Percentiles rank a stretch among this genome's conserved stretches.
phyloP scores from a whole-genome alignment of 192 early-diverging fungal species.

The Mortierella antarctica region DNA sequence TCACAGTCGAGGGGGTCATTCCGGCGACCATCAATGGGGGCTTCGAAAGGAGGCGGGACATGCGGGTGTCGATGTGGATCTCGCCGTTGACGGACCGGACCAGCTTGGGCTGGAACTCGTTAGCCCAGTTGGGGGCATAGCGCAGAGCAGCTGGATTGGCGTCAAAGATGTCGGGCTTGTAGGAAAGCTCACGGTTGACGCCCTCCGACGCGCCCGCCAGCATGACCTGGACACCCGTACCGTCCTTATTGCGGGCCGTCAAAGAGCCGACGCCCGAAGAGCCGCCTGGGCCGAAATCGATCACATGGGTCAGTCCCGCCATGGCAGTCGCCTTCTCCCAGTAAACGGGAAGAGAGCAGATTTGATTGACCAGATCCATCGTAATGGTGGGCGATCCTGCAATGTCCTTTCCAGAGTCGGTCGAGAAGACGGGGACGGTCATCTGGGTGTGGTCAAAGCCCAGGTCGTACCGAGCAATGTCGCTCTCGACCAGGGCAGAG shows the following conservation, averaged over 20 bases:
- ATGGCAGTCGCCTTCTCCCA: constrained; percentile 79
- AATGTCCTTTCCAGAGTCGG: constrained; percentile 86
- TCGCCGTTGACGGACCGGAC: constrained; percentile 76
- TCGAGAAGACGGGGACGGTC: constrained; percentile 81
- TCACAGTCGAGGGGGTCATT: constrained; percentile 92
- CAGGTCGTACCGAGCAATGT: constrained; percentile 74
- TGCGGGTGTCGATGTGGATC: constrained; percentile 87
- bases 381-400: constrained; percentile 67
- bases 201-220: constrained; percentile 75
- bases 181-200: constrained; percentile 69
- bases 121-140: constrained; percentile 87
- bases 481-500: constrained; percentile 70
- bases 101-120: constrained; percentile 85
- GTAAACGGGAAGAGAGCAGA: constrained; percentile 75
- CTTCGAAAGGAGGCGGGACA: constrained; percentile 86
- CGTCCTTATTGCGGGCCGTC: constrained; percentile 89
- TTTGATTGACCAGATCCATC: constrained; percentile 73
- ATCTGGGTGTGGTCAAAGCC: constrained; percentile 72
- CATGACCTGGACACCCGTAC: constrained; percentile 80
- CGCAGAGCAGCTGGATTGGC: constrained; percentile 76
- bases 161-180: constrained; percentile 85
- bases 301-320: constrained; percentile 80
- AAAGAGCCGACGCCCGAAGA: constrained; percentile 84
- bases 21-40: constrained; percentile 96
- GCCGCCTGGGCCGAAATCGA: constrained; percentile 95